A percentile compares a stretch with the other conserved stretches of the same genome.
Evolutionary conservation across 1,139 yeast genomes (phyloP).

Genomic region (Blastobotrys proliferans): DNA sequence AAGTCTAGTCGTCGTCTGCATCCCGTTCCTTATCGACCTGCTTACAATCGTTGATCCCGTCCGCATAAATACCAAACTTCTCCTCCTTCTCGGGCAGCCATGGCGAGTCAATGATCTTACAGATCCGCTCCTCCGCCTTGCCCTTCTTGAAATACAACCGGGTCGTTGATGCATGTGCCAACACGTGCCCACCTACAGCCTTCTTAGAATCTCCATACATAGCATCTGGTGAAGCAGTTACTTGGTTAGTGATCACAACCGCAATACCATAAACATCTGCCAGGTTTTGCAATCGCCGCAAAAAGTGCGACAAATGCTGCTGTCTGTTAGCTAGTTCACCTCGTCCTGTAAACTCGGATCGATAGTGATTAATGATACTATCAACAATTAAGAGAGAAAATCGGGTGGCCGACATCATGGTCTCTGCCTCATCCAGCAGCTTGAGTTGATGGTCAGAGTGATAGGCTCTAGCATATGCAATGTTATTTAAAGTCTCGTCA

Average conservation of each 20-base stretch:
- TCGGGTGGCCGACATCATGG: slow-evolving; percentile 93
- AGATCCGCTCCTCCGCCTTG: slow-evolving; percentile 84
- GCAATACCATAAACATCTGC: slow-evolving; percentile 99
- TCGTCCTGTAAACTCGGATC: slow-evolving; percentile 94
- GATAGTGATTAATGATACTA: slow-evolving; percentile 91
- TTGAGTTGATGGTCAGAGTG: slow-evolving; percentile 95
- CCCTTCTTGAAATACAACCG: slow-evolving; percentile 87
- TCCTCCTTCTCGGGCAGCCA: slow-evolving; percentile 95
- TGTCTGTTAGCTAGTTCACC: slow-evolving; percentile 96
- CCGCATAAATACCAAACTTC: slow-evolving; percentile 92
- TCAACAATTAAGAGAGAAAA: slow-evolving; percentile 77
- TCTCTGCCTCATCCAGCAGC: slow-evolving; percentile 83
- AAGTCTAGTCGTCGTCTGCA: slow-evolving; percentile 10
- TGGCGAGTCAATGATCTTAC: slow-evolving; percentile 93
- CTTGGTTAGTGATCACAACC: slow-evolving; percentile 97
- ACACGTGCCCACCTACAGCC: slow-evolving; percentile 97
- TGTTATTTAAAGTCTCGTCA: slow-evolving; percentile 92
- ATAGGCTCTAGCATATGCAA: slow-evolving; percentile 95
- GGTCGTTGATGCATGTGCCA: slow-evolving; percentile 96
- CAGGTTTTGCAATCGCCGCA: slow-evolving; percentile 84
- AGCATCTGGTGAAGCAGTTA: slow-evolving; percentile 93
- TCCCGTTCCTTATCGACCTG: slow-evolving; percentile 50
- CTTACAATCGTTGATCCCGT: slow-evolving; percentile 94
- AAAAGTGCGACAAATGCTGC: slow-evolving; percentile 86
- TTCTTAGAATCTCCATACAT: slow-evolving; percentile 97